Evolutionary conservation across 257 asterid genomes (phyloP), one percentile per base, ranked within the genome.

Genomic region (Capsicum pubescens): DNA sequence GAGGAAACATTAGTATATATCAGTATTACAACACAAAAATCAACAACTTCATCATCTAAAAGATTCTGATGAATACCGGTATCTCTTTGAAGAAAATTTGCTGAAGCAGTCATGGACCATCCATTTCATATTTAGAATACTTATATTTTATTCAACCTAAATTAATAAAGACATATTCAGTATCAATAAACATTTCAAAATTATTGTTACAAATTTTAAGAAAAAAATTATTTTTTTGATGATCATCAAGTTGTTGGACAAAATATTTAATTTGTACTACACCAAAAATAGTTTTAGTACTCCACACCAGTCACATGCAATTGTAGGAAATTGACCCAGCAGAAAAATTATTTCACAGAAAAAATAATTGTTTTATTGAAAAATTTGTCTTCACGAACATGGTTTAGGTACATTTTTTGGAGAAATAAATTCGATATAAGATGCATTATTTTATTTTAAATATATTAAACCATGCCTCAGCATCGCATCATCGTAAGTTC

Each of bases 241-340:
- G 81, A 50, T 60, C 42, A 52, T 74, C 81, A 77, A 52, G 14
- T 77, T 50, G 26, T 13, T 77, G 15, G 26, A 26, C 26, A 50
- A 26, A 52, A 52, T 14, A 77, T 36, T 68, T 69, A 69, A 39
- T 74, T 50, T 50, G 16, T 52, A 8, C 26, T 52, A 13, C 15
- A 77, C 15, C 64, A 26, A 77, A 54, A 13, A 4, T 12, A 0
- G 39, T 72, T 48, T 26, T 8, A 52, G 81, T 77, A 54, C 50
- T 9, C 59, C 64, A 52, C 1, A 7, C 64, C 64, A 76, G 63
- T 26, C 81, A 77, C 81, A 76, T 76, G 81, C 81, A 76, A 26
- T 57, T 76, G 81, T 14, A 52, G 50, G 81, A 76, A 52, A 52
- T 76, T 13, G 63, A 54, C 15, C 64, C 21, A 16, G 19, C 64